phyloP scores from a whole-genome alignment of 2,329 filamentous ascomycete genomes.

The Nemania sp. region DNA sequence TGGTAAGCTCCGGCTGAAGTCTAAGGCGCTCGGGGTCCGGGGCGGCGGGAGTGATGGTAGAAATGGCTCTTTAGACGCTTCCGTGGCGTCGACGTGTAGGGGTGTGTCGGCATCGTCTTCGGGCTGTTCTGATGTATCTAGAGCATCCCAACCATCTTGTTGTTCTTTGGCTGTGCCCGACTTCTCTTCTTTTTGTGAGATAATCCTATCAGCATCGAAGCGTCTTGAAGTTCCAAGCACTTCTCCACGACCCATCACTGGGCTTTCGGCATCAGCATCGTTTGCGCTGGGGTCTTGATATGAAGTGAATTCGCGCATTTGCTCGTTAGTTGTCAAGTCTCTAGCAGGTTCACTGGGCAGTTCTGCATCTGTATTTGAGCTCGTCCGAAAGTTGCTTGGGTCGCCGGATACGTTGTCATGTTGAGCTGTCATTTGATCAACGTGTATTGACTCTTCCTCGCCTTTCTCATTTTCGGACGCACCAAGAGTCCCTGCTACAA shows the following conservation, averaged over 20 bases:
- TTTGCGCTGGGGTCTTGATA: conserved; percentile 25
- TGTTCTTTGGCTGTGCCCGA: conserved; percentile 32
- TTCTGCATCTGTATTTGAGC: conserved; percentile 40
- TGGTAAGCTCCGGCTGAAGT: conserved; percentile 52
- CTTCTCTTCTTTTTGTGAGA: conserved; percentile 6
- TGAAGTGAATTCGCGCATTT: background rate
- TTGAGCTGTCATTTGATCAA: conserved; percentile 46
- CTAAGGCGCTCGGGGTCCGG: conserved; percentile 39
- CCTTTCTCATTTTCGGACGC: conserved; percentile 43
- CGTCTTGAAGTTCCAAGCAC: conserved; percentile 25
- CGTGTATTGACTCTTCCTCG: conserved; percentile 45
- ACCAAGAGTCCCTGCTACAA: conserved; percentile 44
- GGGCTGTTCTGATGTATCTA: conserved; percentile 37
- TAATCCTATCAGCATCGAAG: background rate
- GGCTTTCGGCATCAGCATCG: conserved; percentile 45
- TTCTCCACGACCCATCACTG: conserved; percentile 41
- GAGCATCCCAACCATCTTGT: conserved; percentile 37
- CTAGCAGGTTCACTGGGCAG: conserved; percentile 2
- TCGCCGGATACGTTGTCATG: conserved; percentile 52
- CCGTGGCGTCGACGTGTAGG: background rate
- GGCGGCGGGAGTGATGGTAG: conserved; percentile 31
- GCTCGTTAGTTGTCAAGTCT: background rate
- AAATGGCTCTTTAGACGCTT: conserved; percentile 7
- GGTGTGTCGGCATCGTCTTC: conserved; percentile 14
- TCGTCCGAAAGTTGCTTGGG: no score